These are phyloP conservation scores for Leishmania aethiopica DNA, from an alignment of 208 protist species.

Conservation along the genomic window DNA sequence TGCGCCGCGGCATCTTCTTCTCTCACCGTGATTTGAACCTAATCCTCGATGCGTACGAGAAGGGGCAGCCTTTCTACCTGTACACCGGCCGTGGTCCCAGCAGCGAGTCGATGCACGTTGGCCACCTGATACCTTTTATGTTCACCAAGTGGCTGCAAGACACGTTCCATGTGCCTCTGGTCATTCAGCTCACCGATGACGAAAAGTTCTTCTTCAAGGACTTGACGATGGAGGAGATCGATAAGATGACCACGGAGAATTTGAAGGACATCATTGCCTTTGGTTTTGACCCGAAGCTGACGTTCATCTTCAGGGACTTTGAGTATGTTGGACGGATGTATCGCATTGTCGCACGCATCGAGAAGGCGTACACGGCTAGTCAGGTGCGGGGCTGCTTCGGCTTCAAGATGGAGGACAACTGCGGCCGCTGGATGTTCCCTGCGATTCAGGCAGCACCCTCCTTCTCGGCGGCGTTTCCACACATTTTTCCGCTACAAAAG, in stretches of 20 bases:
- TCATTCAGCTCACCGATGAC: constrained; percentile 99
- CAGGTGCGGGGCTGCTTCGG: constrained; percentile 97
- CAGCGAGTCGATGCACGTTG: constrained; percentile 98
- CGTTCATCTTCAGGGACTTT: constrained; percentile 99
- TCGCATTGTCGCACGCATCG: constrained; percentile 95
- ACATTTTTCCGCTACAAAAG: constrained; percentile 93
- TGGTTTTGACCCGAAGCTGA: constrained; percentile 98
- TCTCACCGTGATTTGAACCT: constrained; percentile 98
- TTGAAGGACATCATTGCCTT: constrained; percentile 99
- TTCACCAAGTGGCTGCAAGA: constrained; percentile 99
- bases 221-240: constrained; percentile 93
- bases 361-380: constrained; percentile 95
- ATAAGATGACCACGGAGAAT: constrained; percentile 96
- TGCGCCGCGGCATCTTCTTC: constrained; percentile 97
- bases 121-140: constrained; percentile 99
- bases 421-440: constrained; percentile 98
- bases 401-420: constrained; percentile 96
- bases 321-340: constrained; percentile 98
- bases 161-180: constrained; percentile 98
- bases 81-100: constrained; percentile 99
- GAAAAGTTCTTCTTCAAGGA: constrained; percentile 99
- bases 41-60: constrained; percentile 98
- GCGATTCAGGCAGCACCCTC: constrained; percentile 98
- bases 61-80: constrained; percentile 98
- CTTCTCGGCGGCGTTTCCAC: constrained; percentile 97